These are phyloP conservation scores for Penicillium psychrofluorescens DNA, from an alignment of 495 filamentous ascomycete genomes.

Conservation along the genomic window DNA sequence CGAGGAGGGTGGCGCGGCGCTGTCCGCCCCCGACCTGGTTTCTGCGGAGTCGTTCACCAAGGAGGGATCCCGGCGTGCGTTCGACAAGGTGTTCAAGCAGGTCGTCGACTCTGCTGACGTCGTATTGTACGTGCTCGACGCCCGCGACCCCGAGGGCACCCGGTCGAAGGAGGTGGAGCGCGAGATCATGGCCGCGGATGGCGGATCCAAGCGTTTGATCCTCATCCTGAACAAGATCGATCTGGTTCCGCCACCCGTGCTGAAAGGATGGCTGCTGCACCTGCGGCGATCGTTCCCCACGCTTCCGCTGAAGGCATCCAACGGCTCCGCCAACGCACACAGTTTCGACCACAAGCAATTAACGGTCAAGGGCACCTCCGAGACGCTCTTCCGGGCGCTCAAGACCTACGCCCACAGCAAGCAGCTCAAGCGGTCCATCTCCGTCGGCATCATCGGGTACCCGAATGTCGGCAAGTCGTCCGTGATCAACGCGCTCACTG, in stretches of 20 bases:
- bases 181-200: conserved; percentile 76
- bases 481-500: conserved; percentile 88
- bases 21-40: conserved; percentile 21
- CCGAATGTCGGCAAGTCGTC: conserved; percentile 97
- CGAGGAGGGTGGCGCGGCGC: conserved; percentile 26
- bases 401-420: conserved; percentile 83
- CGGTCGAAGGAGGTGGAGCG: conserved; percentile 86
- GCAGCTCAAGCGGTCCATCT: conserved; percentile 81
- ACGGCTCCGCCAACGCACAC: conserved; percentile 74
- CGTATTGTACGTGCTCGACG: conserved; percentile 89
- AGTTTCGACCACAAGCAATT: conserved; percentile 89
- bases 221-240: conserved; percentile 97
- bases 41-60: conserved; percentile 33
- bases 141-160: conserved; percentile 85
- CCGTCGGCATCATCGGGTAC: conserved; percentile 91
- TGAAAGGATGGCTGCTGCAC: conserved; percentile 78
- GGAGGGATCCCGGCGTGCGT: conserved; percentile 75
- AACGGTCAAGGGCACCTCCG: conserved; percentile 78
- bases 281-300: conserved; percentile 90
- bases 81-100: conserved; percentile 93
- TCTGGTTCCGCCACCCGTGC: conserved; percentile 71
- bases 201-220: conserved; percentile 80
- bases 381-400: conserved; percentile 80
- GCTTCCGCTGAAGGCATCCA: conserved; percentile 81
- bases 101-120: conserved; percentile 88